These are phyloP conservation scores for Catunica adiposa DNA, from an alignment of 2,329 filamentous ascomycete genomes.

Conservation along the genomic window DNA sequence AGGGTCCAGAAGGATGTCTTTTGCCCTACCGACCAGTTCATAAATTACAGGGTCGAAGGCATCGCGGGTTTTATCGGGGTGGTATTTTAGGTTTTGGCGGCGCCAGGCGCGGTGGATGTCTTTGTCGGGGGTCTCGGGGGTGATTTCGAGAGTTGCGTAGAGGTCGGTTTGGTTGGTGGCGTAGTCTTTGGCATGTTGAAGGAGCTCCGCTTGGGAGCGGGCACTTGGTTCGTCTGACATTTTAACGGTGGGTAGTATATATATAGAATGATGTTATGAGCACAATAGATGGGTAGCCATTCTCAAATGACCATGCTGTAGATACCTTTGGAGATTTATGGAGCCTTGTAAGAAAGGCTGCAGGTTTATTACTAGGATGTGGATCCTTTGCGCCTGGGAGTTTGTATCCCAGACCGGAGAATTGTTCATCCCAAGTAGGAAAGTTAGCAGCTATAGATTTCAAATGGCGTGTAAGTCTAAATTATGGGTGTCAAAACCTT, in stretches of 20 bases:
- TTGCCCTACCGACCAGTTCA: slow-evolving; percentile 70
- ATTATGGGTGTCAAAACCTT: too few relatives aligned
- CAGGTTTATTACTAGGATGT: not conserved
- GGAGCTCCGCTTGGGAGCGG: slow-evolving; percentile 28
- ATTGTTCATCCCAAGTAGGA: not conserved
- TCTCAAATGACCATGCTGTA: too few relatives aligned
- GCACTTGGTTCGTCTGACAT: slow-evolving; percentile 11
- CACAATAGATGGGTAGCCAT: too few relatives aligned
- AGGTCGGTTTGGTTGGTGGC: slow-evolving; percentile 52
- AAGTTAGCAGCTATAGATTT: not conserved
- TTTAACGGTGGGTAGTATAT: not conserved
- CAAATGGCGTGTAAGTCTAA: too few relatives aligned
- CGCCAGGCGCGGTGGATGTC: slow-evolving; percentile 74
- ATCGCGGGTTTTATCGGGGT: slow-evolving; percentile 76
- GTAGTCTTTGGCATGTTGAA: slow-evolving; percentile 39
- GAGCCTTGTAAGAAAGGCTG: not conserved
- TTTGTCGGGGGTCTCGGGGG: slow-evolving; percentile 43
- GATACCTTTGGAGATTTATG: not conserved
- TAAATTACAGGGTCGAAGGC: slow-evolving; percentile 66
- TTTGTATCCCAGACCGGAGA: too few relatives aligned
- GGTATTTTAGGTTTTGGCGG: slow-evolving; percentile 72
- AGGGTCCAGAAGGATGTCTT: slow-evolving; percentile 61
- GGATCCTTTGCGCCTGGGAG: too few relatives aligned
- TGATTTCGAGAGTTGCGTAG: slow-evolving; percentile 51
- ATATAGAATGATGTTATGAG: not conserved